phyloP scores from a whole-genome alignment of 108 stramenopile genomes.

The Mediolabrus comicus region DNA sequence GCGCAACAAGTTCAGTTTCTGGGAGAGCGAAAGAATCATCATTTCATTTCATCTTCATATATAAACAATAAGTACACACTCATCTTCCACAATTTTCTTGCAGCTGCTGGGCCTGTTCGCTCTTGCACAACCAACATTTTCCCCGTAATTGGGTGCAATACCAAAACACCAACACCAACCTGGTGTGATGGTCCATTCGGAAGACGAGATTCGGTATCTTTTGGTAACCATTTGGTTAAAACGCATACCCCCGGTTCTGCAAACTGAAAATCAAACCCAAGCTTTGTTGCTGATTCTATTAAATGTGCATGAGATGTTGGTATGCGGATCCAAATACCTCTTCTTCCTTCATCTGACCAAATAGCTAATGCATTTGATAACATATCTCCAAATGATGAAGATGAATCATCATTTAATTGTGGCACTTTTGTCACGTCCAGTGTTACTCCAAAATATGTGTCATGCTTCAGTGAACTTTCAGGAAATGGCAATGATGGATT shows the following conservation, averaged over 20 bases:
- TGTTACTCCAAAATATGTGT: slow-evolving; percentile 79
- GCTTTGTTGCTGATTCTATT: slow-evolving; percentile 17
- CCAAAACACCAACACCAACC: slow-evolving; percentile 74
- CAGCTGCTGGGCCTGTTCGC: slow-evolving; percentile 71
- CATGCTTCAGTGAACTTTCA: slow-evolving; percentile 50
- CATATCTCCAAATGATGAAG: slow-evolving; percentile 26
- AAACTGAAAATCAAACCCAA: slow-evolving; percentile 73
- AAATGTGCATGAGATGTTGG: slow-evolving; percentile 47
- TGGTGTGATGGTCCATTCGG: slow-evolving; percentile 82
- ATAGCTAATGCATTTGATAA: slow-evolving; percentile 30
- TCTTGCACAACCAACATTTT: slow-evolving; percentile 82
- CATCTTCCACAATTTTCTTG: slow-evolving; percentile 57
- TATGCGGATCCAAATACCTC: slow-evolving; percentile 80
- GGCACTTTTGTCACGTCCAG: slow-evolving; percentile 40
- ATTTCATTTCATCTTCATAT: slow-evolving; percentile 29
- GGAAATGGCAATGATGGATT: slow-evolving; percentile 49
- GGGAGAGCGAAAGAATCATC: neutral
- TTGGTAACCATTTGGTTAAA: slow-evolving; percentile 72
- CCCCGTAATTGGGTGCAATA: slow-evolving; percentile 59
- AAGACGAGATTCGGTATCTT: slow-evolving; percentile 45
- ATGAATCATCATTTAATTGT: neutral
- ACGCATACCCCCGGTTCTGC: slow-evolving; percentile 50
- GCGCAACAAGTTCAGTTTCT: neutral
- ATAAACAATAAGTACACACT: neutral
- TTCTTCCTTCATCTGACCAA: slow-evolving; percentile 53